These are phyloP conservation scores for Phytophthora colocasiae DNA, from an alignment of 352 stramenopile species.

Conservation along the genomic window DNA sequence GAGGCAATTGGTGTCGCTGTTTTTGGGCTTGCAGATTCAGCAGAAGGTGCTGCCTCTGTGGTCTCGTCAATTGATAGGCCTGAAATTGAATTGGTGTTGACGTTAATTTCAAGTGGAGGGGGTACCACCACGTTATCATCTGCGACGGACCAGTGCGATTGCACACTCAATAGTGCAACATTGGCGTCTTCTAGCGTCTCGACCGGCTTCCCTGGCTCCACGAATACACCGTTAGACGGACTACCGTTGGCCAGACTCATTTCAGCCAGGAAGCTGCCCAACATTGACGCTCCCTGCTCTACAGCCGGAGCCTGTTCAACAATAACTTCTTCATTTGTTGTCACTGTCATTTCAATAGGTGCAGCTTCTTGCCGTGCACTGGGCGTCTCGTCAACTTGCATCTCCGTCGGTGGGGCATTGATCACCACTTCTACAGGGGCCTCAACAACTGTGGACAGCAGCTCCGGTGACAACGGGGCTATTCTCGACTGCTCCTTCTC, in stretches of 20 bases:
- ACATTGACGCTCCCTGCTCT: slow-evolving; percentile 15
- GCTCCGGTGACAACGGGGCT: slow-evolving; percentile 11
- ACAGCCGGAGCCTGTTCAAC: slow-evolving; percentile 5
- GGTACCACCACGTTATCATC: slow-evolving; percentile 19
- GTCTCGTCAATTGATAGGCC: neutral
- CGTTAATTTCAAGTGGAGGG: neutral
- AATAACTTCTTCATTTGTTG: neutral
- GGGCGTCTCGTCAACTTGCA: neutral
- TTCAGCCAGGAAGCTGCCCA: slow-evolving; percentile 26
- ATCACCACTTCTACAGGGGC: neutral
- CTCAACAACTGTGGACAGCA: slow-evolving; percentile 13
- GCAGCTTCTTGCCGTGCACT: neutral
- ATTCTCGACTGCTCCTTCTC: slow-evolving; percentile 33
- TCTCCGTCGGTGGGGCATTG: neutral
- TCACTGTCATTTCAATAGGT: neutral
- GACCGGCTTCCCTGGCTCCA: neutral
- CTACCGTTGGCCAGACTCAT: slow-evolving; percentile 25
- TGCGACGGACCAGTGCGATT: slow-evolving; percentile 4
- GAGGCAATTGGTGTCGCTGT: neutral
- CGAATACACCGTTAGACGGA: neutral
- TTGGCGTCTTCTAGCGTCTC: neutral
- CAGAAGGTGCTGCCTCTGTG: slow-evolving; percentile 1
- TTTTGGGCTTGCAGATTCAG: neutral
- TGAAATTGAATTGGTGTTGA: slow-evolving; percentile 18
- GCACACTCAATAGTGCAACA: neutral